Percentiles rank a stretch among this genome's conserved stretches.
phyloP scores from a whole-genome alignment of 169 alveolate genomes.

The Plasmodium blacklocki region DNA sequence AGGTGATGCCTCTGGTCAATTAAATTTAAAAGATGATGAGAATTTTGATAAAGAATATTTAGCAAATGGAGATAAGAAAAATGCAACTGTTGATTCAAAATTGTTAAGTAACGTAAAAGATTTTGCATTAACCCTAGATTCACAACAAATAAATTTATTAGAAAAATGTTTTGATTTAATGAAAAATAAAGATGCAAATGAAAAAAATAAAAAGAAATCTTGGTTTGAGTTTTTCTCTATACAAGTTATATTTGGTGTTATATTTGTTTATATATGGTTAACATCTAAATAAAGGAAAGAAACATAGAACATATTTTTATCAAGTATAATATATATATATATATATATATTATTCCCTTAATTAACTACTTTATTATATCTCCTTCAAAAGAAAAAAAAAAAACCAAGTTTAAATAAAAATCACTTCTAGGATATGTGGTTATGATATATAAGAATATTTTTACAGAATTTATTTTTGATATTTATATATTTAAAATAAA shows the following conservation, averaged over 20 bases:
- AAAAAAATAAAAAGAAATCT: constrained; percentile 56
- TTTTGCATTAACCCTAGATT: constrained; percentile 66
- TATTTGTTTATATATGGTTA: constrained; percentile 71
- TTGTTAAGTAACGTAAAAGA: constrained; percentile 30
- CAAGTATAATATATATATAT: too few relatives aligned
- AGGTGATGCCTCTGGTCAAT: background rate
- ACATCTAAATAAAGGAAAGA: constrained; percentile 31
- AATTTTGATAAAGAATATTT: constrained; percentile 8
- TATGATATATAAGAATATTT: too few relatives aligned
- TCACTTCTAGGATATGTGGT: too few relatives aligned
- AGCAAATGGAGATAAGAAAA: constrained; percentile 23
- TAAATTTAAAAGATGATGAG: constrained; percentile 5
- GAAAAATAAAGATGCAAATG: constrained; percentile 40
- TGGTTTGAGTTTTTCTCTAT: constrained; percentile 72
- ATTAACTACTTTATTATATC: too few relatives aligned
- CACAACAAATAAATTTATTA: constrained; percentile 64
- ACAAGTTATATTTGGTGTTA: constrained; percentile 72
- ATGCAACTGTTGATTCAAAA: constrained; percentile 9
- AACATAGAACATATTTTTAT: too few relatives aligned
- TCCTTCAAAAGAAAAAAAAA: too few relatives aligned
- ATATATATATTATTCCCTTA: too few relatives aligned
- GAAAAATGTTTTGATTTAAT: constrained; percentile 67
- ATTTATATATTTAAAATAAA: too few relatives aligned
- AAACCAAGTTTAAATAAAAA: too few relatives aligned
- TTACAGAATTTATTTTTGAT: too few relatives aligned